Conservation (phyloP, 176 grass and related monocot genomes). For the Bromus sterilis region DNA sequence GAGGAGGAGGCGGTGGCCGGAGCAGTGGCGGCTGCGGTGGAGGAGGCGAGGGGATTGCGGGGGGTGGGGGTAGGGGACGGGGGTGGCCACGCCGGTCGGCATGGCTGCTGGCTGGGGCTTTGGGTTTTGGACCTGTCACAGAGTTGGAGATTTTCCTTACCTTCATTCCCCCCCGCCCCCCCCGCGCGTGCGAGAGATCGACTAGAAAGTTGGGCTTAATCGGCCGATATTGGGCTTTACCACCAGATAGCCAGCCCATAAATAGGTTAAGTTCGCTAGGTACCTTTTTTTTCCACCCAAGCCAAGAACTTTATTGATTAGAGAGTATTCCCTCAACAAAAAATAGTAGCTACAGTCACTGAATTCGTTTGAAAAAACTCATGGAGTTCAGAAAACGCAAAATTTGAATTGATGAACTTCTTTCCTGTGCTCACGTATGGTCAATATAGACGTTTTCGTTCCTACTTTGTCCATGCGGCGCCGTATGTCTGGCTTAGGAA, state of each 20-base stretch:
- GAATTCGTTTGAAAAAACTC: no score
- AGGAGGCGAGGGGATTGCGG: slow-evolving; percentile 1
- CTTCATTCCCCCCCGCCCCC: neutral
- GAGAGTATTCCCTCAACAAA: no score
- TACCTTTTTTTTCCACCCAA: no score
- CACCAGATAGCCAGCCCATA: neutral
- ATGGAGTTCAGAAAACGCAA: no score
- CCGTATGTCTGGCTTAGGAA: no score
- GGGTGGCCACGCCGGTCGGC: slow-evolving; percentile 16
- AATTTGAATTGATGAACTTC: no score
- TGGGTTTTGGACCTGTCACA: slow-evolving; percentile 21
- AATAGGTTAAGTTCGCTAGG: neutral
- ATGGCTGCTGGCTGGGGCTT: slow-evolving; percentile 21
- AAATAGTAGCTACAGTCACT: no score
- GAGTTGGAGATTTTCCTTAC: neutral
- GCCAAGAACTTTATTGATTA: no score
- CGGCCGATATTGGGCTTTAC: neutral
- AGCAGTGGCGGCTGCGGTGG: neutral
- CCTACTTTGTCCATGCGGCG: no score
- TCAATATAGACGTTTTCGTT: no score
- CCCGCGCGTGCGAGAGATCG: no score
- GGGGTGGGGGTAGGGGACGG: neutral
- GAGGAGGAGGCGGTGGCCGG: slow-evolving; percentile 17
- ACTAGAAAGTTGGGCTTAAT: neutral
- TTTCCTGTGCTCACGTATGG: no score